A percentile compares a stretch with the other conserved stretches of the same genome.
Conservation (phyloP, 1,139 yeast genomes). For the Lodderomyces metapsilosis region DNA sequence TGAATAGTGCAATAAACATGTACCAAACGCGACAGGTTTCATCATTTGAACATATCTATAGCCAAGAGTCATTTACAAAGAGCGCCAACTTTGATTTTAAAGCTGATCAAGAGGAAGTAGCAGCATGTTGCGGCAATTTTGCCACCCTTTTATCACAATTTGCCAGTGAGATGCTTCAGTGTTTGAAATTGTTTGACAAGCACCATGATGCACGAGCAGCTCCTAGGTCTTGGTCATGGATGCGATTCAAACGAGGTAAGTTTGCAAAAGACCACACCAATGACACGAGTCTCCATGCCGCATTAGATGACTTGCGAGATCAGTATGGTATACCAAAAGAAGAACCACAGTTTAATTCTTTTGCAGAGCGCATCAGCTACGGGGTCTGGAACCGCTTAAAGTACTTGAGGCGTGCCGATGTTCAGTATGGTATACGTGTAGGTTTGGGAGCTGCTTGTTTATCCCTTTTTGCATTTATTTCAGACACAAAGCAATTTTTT, state of each 20-base stretch:
- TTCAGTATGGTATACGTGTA: conserved; percentile 76
- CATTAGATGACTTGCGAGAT: conserved; percentile 33
- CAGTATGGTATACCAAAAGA: conserved; percentile 21
- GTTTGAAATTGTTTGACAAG: conserved; percentile 46
- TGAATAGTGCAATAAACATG: conserved; percentile 50
- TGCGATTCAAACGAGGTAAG: conserved; percentile 26
- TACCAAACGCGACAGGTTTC: conserved; percentile 57
- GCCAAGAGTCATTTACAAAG: conserved; percentile 52
- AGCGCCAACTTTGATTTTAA: conserved; percentile 38
- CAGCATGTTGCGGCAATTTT: conserved; percentile 84
- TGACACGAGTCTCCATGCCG: conserved; percentile 32
- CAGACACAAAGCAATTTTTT: conserved; percentile 52
- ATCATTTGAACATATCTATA: conserved; percentile 58
- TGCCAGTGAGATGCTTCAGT: conserved; percentile 54
- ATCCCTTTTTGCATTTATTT: conserved; percentile 67
- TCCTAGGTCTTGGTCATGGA: conserved; percentile 50
- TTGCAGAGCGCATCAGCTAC: conserved; percentile 15
- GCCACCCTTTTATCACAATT: conserved; percentile 63
- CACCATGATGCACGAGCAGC: conserved; percentile 26
- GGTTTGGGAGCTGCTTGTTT: conserved; percentile 73
- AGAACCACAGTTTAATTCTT: conserved; percentile 8
- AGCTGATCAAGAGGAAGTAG: conserved; percentile 75
- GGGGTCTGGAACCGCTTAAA: conserved; percentile 33
- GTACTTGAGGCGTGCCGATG: conserved; percentile 56
- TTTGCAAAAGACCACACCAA: conserved; percentile 1